These are phyloP conservation scores for Epichloe bromicola DNA, from an alignment of 2,329 filamentous ascomycete genomes.

Conservation along the genomic window DNA sequence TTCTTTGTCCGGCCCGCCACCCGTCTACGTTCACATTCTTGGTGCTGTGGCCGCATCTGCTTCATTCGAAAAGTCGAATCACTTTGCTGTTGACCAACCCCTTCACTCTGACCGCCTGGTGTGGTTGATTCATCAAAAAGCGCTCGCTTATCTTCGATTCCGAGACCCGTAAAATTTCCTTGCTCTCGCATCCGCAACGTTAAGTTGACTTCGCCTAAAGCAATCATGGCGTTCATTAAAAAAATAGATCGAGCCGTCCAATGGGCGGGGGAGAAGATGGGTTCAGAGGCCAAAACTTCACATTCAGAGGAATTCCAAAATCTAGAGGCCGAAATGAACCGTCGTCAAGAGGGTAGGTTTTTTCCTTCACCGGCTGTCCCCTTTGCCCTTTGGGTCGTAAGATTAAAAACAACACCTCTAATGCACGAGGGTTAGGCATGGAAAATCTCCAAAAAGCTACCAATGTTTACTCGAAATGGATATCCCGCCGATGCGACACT, in stretches of 20 bases:
- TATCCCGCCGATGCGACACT: slow-evolving; percentile 70
- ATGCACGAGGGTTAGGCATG: slow-evolving; percentile 48
- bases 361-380: neutral
- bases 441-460: slow-evolving; percentile 80
- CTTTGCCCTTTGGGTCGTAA: too few relatives aligned
- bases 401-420: neutral
- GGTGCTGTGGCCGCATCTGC: neutral
- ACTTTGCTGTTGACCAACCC: neutral
- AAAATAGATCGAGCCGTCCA: slow-evolving; percentile 93
- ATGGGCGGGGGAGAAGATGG: slow-evolving; percentile 97
- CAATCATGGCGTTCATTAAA: slow-evolving; percentile 50
- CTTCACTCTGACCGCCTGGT: neutral
- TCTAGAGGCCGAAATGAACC: slow-evolving; percentile 78
- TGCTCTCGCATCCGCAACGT: neutral
- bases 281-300: slow-evolving; percentile 73
- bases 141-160: neutral
- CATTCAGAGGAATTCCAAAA: slow-evolving; percentile 85
- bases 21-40: neutral
- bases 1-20: slow-evolving; percentile 1
- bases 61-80: neutral
- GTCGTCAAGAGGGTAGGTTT: slow-evolving; percentile 67
- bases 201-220: neutral
- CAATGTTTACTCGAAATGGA: slow-evolving; percentile 74
- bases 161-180: neutral
- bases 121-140: neutral